These are phyloP conservation scores for Carex scoparia DNA, from an alignment of 176 grass and related monocot genomes.

Conservation along the genomic window DNA sequence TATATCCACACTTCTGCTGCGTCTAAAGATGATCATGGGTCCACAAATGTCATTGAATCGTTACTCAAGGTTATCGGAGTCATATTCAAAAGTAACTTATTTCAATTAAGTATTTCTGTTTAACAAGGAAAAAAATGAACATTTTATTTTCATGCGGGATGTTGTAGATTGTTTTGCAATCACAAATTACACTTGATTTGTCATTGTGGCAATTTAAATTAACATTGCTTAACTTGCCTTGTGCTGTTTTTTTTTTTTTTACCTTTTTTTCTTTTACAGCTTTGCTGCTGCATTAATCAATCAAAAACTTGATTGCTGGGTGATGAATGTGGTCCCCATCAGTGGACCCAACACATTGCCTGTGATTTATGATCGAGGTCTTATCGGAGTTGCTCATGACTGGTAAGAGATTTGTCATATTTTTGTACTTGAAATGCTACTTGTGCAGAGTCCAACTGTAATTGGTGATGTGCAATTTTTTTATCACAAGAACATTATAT, in stretches of 20 bases:
- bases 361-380: constrained; percentile 90
- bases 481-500: background rate
- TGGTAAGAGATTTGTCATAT: constrained; percentile 43
- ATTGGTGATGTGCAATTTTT: constrained; percentile 15
- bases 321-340: constrained; percentile 93
- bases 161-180: background rate
- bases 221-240: background rate
- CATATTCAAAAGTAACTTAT: background rate
- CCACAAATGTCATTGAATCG: too few relatives aligned
- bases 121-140: background rate
- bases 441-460: background rate
- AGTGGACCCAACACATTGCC: constrained; percentile 72
- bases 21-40: background rate
- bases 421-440: constrained; percentile 5
- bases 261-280: constrained; percentile 26
- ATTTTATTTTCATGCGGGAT: background rate
- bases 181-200: background rate
- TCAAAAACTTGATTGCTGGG: constrained; percentile 72
- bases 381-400: constrained; percentile 91
- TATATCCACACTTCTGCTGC: background rate
- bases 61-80: background rate
- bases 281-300: constrained; percentile 76
- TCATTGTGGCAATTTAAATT: background rate
- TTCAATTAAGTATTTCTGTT: background rate
- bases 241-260: background rate